A percentile compares a stretch with the other conserved stretches of the same genome.
phyloP scores from a whole-genome alignment of 768 basidiomycete species.

The Hysterangium stoloniferum region DNA sequence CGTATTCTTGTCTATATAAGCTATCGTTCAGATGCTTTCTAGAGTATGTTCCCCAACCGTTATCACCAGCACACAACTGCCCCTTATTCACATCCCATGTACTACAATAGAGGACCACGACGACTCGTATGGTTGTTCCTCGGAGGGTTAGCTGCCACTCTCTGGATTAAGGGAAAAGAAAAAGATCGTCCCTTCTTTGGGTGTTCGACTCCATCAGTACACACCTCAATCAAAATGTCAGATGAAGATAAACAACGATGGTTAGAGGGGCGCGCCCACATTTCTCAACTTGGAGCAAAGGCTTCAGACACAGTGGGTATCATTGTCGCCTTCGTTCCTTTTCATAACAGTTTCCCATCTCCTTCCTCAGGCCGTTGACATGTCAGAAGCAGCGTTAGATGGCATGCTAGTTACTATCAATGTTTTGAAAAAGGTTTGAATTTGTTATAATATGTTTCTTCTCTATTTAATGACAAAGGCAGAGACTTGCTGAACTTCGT shows the following conservation, averaged over 20 bases:
- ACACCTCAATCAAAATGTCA: background rate
- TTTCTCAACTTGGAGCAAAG: conserved; percentile 38
- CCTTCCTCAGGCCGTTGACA: conserved; percentile 42
- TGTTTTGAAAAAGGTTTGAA: conserved; percentile 40
- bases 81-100: conserved; percentile 1
- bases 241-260: conserved; percentile 21
- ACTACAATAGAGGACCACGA: conserved; percentile 35
- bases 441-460: too few species aligned
- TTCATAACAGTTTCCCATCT: conserved; percentile 35
- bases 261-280: conserved; percentile 41
- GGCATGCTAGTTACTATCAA: conserved; percentile 49
- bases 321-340: conserved; percentile 21
- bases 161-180: conserved; percentile 32
- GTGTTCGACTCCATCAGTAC: conserved; percentile 14
- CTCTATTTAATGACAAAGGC: too few species aligned
- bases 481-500: too few species aligned
- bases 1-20: too few species aligned
- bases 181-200: conserved; percentile 25
- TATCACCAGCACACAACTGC: too few species aligned
- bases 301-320: conserved; percentile 30
- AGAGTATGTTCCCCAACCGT: too few species aligned
- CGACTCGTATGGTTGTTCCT: conserved; percentile 64
- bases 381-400: conserved; percentile 64
- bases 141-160: conserved; percentile 39
- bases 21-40: too few species aligned